Base-by-base conservation (phyloP, 2,329 filamentous ascomycete species). In the Aspergillus persii region DNA sequence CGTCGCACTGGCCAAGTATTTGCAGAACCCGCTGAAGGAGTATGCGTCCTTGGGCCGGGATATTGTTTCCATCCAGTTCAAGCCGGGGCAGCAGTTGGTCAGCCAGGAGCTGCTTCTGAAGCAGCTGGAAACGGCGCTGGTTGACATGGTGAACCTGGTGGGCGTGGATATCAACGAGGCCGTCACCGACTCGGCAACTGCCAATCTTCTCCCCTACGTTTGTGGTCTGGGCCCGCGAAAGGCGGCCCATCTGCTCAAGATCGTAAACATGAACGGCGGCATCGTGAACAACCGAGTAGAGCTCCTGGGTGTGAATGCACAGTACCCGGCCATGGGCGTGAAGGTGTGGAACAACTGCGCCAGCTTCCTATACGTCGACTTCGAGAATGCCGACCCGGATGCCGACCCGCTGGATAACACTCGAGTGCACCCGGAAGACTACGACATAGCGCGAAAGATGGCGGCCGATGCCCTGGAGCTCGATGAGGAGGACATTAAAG, bases 371-470 rank as follows among this genome's bases (percentile, higher is more conserved):
- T 96, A 87, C 71, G 91, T 99, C 61, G 88, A 90, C 56, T 97
- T 92, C 70, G 93, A 97, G 65, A 83, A 86, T n/a, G 87, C 88
- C 12, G 92, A 91, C 67, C 84, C 88, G 1, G 84, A 90, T 12
- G 91, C 93, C 0, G 95, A 99, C 72, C 96, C 96, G 59, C 83
- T 99, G 29, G 95, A 99, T 77, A 96, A 95, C 72, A 99, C 95
- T 50, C 90, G 95, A 80, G 92, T 99, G 18, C 95, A 99, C 71
- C 95, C 95, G 1, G 95, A 99, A 79, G 95, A 99, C 73, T 99
- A 99, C 76, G 95, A 99, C 67, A 88, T 99, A 62, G 95, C 92
- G 52, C 91, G 94, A 67, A 99, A 99, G 79, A 98, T 99, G 89
- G 95, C 95, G 23, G 95, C 95, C 3, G 95, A 99, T 80, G 95